Conservation (phyloP, 495 filamentous ascomycete species). For the Usnea hakonensis region DNA sequence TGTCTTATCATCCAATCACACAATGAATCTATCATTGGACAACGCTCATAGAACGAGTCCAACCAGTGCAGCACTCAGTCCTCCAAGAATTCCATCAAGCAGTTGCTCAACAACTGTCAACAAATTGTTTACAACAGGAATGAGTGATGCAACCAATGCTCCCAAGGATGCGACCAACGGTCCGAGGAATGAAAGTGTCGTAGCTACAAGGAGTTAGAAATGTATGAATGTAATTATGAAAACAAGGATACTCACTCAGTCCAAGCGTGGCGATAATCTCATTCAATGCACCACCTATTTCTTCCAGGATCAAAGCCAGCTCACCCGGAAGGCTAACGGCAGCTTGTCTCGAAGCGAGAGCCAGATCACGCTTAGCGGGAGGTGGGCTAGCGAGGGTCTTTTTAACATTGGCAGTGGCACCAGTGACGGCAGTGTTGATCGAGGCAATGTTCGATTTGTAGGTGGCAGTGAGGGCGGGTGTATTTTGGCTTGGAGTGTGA, state of each 20-base stretch:
- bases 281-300: conserved; percentile 16
- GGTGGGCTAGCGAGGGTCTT: not conserved
- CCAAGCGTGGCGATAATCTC: conserved; percentile 18
- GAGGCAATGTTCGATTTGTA: conserved; percentile 13
- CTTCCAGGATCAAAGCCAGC: conserved; percentile 5
- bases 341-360: conserved; percentile 4
- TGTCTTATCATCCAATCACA: too few relatives aligned
- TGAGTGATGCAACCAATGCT: conserved; percentile 6
- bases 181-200: conserved; percentile 16
- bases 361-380: conserved; percentile 1
- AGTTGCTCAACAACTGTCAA: conserved; percentile 7
- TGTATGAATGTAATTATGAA: not conserved
- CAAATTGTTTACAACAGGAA: conserved; percentile 13
- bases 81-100: conserved; percentile 8
- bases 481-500: not conserved
- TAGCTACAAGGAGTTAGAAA: not conserved
- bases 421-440: conserved; percentile 13
- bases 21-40: too few relatives aligned
- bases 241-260: conserved; percentile 11
- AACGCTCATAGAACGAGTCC: conserved; percentile 11
- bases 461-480: not conserved
- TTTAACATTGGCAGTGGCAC: conserved; percentile 8
- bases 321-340: conserved; percentile 7
- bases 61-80: conserved; percentile 12
- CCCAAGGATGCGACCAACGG: conserved; percentile 10